phyloP scores from a whole-genome alignment of 331 rosid genomes.

The Stylosanthes scabra region DNA sequence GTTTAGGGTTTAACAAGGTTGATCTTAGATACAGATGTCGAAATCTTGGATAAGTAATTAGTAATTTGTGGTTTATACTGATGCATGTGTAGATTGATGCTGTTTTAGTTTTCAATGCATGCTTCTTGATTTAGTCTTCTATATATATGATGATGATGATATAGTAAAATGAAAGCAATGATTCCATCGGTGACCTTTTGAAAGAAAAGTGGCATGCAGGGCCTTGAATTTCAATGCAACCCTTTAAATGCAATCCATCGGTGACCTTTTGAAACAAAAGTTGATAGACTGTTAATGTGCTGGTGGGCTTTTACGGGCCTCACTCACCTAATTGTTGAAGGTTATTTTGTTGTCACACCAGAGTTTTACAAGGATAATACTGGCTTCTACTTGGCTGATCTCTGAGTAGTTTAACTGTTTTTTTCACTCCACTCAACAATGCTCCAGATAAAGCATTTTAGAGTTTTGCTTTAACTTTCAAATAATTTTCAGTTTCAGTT shows the following conservation, averaged over 20 bases:
- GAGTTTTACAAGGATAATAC: slow-evolving; percentile 82
- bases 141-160: too few species aligned
- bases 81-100: too few species aligned
- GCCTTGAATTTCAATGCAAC: too few species aligned
- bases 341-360: slow-evolving; percentile 81
- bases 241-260: too few species aligned
- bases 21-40: neutral
- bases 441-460: neutral
- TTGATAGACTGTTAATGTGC: slow-evolving; percentile 84
- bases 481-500: slow-evolving; percentile 2
- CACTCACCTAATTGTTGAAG: slow-evolving; percentile 80
- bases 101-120: too few species aligned
- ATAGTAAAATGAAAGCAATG: too few species aligned
- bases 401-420: slow-evolving; percentile 77
- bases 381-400: slow-evolving; percentile 78
- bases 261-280: slow-evolving; percentile 38
- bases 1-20: too few species aligned
- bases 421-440: slow-evolving; percentile 16
- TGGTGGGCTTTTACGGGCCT: slow-evolving; percentile 99
- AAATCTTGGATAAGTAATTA: too few species aligned
- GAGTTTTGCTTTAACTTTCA: slow-evolving; percentile 1
- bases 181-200: too few species aligned
- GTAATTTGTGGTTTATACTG: too few species aligned
- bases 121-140: too few species aligned
- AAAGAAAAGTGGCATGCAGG: slow-evolving; percentile 53